A percentile compares a stretch with the other conserved stretches of the same genome.
Conservation (phyloP, 176 grass and related monocot species). For the Phyllostachys edulis region DNA sequence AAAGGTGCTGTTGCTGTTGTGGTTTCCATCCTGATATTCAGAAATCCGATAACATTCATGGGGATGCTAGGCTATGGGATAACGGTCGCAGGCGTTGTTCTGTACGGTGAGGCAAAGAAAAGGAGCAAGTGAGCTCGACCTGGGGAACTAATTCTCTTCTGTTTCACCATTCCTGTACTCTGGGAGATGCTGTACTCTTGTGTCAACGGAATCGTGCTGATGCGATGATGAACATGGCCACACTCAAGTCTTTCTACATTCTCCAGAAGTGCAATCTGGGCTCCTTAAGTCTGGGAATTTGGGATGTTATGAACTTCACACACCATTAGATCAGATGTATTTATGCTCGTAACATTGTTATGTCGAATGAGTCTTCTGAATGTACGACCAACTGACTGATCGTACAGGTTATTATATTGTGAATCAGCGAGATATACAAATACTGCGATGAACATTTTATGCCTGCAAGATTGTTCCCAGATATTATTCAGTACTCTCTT, state of each 20-base stretch:
- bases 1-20: conserved; percentile 59
- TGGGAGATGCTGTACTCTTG: background rate
- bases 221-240: background rate
- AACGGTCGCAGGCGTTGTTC: conserved; percentile 48
- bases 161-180: background rate
- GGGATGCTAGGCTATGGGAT: conserved; percentile 65
- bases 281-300: background rate
- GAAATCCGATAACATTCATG: conserved; percentile 53
- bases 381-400: background rate
- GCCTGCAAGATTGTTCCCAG: background rate
- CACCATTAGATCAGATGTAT: background rate
- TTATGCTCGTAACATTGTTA: conserved; percentile 16
- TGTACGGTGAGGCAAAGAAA: conserved; percentile 65
- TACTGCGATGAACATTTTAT: background rate
- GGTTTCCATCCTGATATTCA: conserved; percentile 63
- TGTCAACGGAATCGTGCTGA: background rate
- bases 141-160: background rate
- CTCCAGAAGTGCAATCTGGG: background rate
- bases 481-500: background rate
- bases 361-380: conserved; percentile 8
- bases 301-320: background rate
- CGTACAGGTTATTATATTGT: background rate
- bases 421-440: background rate
- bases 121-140: conserved; percentile 41
- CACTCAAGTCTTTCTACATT: background rate